Conservation (phyloP, 192 early-diverging fungal species). For the Rhizophagus clarus region DNA sequence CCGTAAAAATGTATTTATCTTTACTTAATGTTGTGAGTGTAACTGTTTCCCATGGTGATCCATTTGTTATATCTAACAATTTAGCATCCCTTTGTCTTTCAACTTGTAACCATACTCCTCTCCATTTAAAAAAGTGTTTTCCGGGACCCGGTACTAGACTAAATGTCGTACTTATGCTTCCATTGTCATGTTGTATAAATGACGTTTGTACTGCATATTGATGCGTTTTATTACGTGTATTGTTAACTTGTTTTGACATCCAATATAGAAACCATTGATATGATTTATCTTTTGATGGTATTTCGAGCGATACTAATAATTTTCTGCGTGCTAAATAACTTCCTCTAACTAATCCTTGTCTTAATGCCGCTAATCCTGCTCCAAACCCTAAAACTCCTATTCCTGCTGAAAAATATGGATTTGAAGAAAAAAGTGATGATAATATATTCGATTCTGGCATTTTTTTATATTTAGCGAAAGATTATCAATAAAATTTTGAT, state of each 20-base stretch:
- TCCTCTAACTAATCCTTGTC: conserved; percentile 69
- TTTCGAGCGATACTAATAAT: conserved; percentile 89
- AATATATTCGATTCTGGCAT: background rate
- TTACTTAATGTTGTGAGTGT: conserved; percentile 86
- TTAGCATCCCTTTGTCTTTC: conserved; percentile 81
- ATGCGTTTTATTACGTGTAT: conserved; percentile 55
- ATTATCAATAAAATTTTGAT: background rate
- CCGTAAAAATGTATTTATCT: conserved; percentile 75
- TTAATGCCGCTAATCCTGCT: conserved; percentile 76
- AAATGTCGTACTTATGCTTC: conserved; percentile 81
- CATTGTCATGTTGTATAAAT: conserved; percentile 89
- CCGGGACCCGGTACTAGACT: conserved; percentile 91
- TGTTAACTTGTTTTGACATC: conserved; percentile 69
- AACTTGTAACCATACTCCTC: conserved; percentile 78
- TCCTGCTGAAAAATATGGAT: conserved; percentile 95
- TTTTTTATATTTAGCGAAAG: background rate
- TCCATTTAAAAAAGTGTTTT: conserved; percentile 82
- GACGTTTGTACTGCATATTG: conserved; percentile 87
- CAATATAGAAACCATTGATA: conserved; percentile 95
- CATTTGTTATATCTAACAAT: conserved; percentile 91
- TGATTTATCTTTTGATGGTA: conserved; percentile 90
- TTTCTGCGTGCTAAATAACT: conserved; percentile 72
- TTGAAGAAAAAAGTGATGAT: conserved; percentile 48
- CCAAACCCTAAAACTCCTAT: conserved; percentile 90
- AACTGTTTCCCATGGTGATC: conserved; percentile 92